Conservation (phyloP, 331 rosid species). For the Arachis monticola region DNA sequence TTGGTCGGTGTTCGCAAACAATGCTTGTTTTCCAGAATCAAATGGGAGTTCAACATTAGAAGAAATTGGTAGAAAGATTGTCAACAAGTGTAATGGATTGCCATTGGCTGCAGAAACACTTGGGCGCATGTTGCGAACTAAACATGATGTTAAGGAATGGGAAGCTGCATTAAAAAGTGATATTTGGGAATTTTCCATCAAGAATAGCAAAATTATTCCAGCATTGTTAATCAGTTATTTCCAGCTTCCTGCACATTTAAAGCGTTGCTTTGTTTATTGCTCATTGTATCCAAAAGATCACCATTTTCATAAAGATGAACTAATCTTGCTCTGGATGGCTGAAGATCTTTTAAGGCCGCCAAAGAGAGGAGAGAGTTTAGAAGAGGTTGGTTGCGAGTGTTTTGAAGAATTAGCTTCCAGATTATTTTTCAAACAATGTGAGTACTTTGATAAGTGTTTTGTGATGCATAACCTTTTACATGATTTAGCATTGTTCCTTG, state of each 20-base stretch:
- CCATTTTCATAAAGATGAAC: background rate
- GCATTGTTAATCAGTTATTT: background rate
- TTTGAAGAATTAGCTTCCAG: background rate
- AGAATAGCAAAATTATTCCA: background rate
- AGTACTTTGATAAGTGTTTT: background rate
- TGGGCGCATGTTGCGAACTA: background rate
- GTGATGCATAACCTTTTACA: conserved; percentile 19
- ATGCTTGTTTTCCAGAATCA: background rate
- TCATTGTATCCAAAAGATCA: background rate
- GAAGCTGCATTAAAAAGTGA: background rate
- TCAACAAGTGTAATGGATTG: background rate
- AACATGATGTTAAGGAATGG: background rate
- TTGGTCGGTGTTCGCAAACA: background rate
- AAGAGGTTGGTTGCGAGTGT: background rate
- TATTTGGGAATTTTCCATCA: background rate
- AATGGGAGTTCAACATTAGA: background rate
- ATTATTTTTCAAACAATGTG: conserved; percentile 6
- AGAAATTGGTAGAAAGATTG: conserved; percentile 5
- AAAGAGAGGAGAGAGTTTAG: background rate
- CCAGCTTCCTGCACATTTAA: background rate
- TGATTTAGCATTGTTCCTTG: background rate
- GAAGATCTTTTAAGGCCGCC: background rate
- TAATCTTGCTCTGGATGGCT: conserved; percentile 15
- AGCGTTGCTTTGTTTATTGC: background rate
- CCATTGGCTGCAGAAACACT: conserved; percentile 8